Evolutionary conservation across 2,329 filamentous ascomycete genomes (phyloP).

Genomic region (Xylaria sp.): DNA sequence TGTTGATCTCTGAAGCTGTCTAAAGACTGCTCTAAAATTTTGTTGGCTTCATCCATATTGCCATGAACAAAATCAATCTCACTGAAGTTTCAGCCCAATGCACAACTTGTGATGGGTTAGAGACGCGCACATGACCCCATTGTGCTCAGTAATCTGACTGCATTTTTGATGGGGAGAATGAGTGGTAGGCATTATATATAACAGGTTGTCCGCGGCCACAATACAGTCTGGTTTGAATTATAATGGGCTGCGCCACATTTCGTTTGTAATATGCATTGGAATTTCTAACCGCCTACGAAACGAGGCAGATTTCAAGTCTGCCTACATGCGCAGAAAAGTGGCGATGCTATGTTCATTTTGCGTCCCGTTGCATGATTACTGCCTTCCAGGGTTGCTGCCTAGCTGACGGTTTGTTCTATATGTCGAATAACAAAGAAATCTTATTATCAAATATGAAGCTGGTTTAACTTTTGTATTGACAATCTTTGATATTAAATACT

Average conservation of each 20-base stretch:
- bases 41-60: neutral
- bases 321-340: neutral
- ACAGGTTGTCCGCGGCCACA: neutral
- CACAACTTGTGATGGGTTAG: neutral
- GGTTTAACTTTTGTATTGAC: no score
- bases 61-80: neutral
- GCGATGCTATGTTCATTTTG: neutral
- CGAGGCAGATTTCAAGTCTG: slow-evolving; percentile 13
- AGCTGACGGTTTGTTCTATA: no score
- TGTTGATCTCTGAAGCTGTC: slow-evolving; percentile 32
- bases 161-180: slow-evolving; percentile 4
- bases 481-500: no score
- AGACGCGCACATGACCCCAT: neutral
- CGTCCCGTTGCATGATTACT: neutral
- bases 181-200: neutral
- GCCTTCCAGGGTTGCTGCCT: slow-evolving; percentile 5
- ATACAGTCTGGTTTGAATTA: neutral
- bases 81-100: neutral
- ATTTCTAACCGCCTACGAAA: neutral
- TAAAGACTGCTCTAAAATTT: slow-evolving; percentile 1
- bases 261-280: neutral
- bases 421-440: no score
- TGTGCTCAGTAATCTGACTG: neutral
- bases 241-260: neutral
- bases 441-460: no score